Percentiles rank a stretch among this genome's conserved stretches.
Evolutionary conservation across 2,329 filamentous ascomycete genomes (phyloP).

Genomic region (Ceratocystis lukuohia): DNA sequence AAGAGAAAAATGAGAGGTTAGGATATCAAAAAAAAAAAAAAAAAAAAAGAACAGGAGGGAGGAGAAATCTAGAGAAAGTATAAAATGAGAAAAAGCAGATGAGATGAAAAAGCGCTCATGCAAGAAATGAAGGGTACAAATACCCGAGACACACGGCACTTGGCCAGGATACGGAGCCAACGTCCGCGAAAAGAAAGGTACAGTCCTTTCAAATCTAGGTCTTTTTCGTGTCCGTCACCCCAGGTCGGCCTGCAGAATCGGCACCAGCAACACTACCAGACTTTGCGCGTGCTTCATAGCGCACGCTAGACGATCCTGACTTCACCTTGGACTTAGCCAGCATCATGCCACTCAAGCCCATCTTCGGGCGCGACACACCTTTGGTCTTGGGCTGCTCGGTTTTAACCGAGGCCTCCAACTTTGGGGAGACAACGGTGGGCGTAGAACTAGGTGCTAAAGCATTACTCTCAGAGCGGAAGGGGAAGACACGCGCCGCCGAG

Average conservation of each 20-base stretch:
- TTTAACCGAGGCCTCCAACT: background rate
- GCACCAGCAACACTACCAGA: background rate
- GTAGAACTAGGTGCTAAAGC: background rate
- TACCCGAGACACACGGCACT: background rate
- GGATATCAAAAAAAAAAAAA: background rate
- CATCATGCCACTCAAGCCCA: background rate
- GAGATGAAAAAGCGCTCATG: background rate
- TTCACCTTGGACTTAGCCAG: constrained; percentile 2
- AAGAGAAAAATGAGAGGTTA: background rate
- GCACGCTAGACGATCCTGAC: background rate
- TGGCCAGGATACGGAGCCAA: background rate
- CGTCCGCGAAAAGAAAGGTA: background rate
- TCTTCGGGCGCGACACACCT: background rate
- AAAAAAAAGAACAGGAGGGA: background rate
- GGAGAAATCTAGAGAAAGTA: too few species aligned
- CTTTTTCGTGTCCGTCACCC: background rate
- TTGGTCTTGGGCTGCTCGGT: background rate
- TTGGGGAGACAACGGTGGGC: background rate
- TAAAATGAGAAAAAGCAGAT: background rate
- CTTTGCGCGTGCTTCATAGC: background rate
- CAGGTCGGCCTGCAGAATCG: background rate
- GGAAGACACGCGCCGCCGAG: background rate
- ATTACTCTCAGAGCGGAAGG: background rate
- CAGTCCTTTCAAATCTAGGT: background rate
- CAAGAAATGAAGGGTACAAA: background rate